A percentile compares a stretch with the other conserved stretches of the same genome.
These are phyloP conservation scores for Fusarium fracticaudum DNA, from an alignment of 2,329 filamentous ascomycete genomes.

Conservation along the genomic window DNA sequence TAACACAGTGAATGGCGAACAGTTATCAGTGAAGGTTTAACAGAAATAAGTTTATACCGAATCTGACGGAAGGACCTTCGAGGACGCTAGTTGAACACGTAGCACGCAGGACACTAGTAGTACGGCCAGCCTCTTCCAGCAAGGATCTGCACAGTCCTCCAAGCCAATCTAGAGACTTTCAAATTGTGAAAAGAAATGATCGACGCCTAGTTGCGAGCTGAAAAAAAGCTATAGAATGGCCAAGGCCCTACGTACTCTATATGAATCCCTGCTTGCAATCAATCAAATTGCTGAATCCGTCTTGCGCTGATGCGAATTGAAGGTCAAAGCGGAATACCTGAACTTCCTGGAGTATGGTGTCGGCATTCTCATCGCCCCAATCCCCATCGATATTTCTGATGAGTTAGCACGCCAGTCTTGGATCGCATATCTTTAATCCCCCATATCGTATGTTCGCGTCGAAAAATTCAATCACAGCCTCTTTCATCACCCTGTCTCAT, in stretches of 20 bases:
- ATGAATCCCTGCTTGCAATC: not conserved
- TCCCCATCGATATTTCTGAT: too few relatives aligned
- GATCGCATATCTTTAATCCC: too few relatives aligned
- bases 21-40: not conserved
- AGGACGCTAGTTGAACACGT: not conserved
- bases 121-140: not conserved
- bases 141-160: not conserved
- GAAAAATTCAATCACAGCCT: too few relatives aligned
- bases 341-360: not conserved
- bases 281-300: too few relatives aligned
- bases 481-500: too few relatives aligned
- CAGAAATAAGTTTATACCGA: not conserved
- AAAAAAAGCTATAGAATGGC: not conserved
- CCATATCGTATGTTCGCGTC: too few relatives aligned
- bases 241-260: not conserved
- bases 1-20: too few relatives aligned
- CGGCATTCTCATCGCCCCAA: not conserved
- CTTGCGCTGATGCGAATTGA: too few relatives aligned
- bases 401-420: too few relatives aligned
- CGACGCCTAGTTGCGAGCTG: not conserved
- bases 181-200: not conserved
- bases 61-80: rapidly evolving
- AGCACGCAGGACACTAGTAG: not conserved
- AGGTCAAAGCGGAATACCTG: not conserved
- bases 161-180: not conserved